Evolutionary conservation across 1,284 basidiomycete species (phyloP).

Genomic region (Erythrobasidium hasegawianum): DNA sequence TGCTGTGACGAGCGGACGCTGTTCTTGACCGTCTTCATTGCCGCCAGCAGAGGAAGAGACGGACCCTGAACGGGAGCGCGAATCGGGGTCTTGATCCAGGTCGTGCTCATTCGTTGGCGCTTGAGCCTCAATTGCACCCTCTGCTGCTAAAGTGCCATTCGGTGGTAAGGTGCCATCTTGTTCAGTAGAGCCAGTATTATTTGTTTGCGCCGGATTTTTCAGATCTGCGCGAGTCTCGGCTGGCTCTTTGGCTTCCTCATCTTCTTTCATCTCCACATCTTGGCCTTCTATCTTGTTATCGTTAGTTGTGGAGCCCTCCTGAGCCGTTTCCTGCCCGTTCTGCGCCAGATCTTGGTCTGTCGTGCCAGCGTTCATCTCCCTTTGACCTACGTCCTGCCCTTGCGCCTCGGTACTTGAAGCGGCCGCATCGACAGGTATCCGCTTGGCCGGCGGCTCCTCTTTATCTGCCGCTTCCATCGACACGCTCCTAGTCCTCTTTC

Average conservation of each 20-base stretch:
- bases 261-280: background rate
- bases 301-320: background rate
- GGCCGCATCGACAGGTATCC: no score
- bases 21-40: constrained; percentile 16
- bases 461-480: no score
- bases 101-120: background rate
- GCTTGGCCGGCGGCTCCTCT: no score
- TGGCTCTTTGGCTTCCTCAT: background rate
- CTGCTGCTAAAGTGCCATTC: constrained; percentile 4
- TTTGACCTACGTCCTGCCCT: no score
- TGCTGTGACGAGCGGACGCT: background rate
- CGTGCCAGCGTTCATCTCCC: no score
- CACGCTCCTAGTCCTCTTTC: no score
- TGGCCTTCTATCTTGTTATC: background rate
- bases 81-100: background rate
- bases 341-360: no score
- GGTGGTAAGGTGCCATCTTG: background rate
- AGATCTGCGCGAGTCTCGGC: background rate
- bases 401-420: no score
- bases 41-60: background rate
- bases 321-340: no score
- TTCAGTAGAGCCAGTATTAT: background rate
- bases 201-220: background rate
- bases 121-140: background rate
- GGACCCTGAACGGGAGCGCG: background rate